A percentile compares a stretch with the other conserved stretches of the same genome.
Conservation (phyloP, 306 rosid species). For the Lotus japonicus region DNA sequence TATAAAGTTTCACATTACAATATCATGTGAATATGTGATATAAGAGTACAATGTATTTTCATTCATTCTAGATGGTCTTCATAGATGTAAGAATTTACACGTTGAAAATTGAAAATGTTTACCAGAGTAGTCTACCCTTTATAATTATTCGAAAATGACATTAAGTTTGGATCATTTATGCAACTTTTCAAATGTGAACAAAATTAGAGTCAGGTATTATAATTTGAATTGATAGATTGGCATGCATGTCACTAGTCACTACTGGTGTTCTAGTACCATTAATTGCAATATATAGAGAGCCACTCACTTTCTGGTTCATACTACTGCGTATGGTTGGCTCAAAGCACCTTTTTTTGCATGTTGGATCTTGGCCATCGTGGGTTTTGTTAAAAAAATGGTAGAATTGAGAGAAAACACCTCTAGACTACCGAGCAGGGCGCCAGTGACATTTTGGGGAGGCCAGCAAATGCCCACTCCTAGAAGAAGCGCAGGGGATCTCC, state of each 20-base stretch:
- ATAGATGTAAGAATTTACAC: too few species aligned
- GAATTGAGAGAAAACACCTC: too few species aligned
- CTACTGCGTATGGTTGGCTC: too few species aligned
- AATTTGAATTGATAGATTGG: constrained; percentile 2
- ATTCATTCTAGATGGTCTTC: constrained; percentile 4
- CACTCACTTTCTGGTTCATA: not conserved
- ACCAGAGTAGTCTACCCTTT: not conserved
- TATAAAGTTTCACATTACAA: too few species aligned
- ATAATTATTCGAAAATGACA: constrained; percentile 18
- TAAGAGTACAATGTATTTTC: not conserved
- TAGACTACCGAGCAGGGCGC: too few species aligned
- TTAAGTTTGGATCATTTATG: not conserved
- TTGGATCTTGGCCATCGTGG: too few species aligned
- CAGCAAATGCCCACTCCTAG: too few species aligned
- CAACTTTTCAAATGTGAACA: constrained; percentile 6
- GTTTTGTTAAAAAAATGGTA: too few species aligned
- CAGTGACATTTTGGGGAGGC: too few species aligned
- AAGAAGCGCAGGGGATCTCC: too few species aligned
- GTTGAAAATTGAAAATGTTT: too few species aligned
- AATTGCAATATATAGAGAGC: not conserved
- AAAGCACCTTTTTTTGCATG: too few species aligned
- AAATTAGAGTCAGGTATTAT: not conserved
- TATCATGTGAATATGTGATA: not conserved
- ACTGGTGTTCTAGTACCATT: not conserved
- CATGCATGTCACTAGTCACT: not conserved